phyloP scores from a whole-genome alignment of 352 stramenopile species.

The Globisporangium camurandrum region DNA sequence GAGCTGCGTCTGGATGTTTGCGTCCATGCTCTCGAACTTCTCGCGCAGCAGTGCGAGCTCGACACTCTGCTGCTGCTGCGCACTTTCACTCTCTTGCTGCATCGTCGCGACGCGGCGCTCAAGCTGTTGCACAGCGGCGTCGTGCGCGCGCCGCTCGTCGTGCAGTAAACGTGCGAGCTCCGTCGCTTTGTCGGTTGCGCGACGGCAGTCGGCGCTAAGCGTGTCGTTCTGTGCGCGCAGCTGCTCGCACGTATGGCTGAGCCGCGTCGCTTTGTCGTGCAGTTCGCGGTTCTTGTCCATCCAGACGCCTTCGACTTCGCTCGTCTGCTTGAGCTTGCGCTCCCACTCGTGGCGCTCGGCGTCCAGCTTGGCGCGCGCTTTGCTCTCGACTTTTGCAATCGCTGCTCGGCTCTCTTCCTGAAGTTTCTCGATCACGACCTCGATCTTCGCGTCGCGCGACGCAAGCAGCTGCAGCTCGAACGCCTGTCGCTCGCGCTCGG shows the following conservation, averaged over 20 bases:
- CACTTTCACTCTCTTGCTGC: constrained; percentile 32
- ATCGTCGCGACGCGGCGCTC: constrained; percentile 35
- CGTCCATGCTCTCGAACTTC: constrained; percentile 30
- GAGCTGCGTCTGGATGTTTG: constrained; percentile 30
- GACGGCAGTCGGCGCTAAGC: constrained; percentile 29
- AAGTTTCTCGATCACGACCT: constrained; percentile 76
- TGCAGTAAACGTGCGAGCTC: constrained; percentile 50
- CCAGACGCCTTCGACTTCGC: constrained; percentile 75
- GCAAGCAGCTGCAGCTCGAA: constrained; percentile 65
- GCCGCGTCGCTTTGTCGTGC: constrained; percentile 51
- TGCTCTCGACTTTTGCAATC: constrained; percentile 43
- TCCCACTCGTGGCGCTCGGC: constrained; percentile 59
- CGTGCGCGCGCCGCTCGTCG: constrained; percentile 50
- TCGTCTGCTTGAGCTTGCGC: constrained; percentile 67
- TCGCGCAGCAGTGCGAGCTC: constrained; percentile 41
- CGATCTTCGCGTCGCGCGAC: constrained; percentile 70
- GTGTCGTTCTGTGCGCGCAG: constrained; percentile 40
- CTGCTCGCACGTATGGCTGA: constrained; percentile 41
- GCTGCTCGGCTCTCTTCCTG: constrained; percentile 56
- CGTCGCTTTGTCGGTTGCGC: constrained; percentile 34
- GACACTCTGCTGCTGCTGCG: constrained; percentile 31
- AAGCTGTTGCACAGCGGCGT: constrained; percentile 27
- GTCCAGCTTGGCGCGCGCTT: constrained; percentile 38
- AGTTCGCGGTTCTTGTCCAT: constrained; percentile 82
- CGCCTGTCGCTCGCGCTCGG: constrained; percentile 46